Evolutionary conservation across 768 basidiomycete genomes (phyloP).

Genomic region (Udeniomyces megalosporus): DNA sequence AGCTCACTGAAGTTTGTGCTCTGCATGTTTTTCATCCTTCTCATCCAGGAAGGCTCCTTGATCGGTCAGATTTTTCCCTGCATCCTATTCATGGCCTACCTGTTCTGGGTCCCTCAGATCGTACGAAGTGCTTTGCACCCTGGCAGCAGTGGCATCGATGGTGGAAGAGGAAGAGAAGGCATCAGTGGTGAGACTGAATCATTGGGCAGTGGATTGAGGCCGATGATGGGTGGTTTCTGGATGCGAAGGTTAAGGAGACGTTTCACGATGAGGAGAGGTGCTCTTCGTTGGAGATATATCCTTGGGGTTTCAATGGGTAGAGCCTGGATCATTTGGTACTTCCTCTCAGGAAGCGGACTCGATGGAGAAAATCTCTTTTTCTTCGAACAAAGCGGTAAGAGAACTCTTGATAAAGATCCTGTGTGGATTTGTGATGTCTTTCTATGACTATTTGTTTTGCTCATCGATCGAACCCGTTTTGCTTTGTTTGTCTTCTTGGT

Average conservation of each 20-base stretch:
- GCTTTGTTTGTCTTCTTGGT: background rate
- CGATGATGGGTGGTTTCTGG: no score
- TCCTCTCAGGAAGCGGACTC: background rate
- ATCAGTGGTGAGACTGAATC: no score
- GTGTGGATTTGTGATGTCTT: background rate
- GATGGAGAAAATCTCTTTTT: conserved; percentile 9
- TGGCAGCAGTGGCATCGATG: no score
- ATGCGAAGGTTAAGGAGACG: no score
- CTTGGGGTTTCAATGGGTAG: background rate
- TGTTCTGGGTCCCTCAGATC: conserved; percentile 14
- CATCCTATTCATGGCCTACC: conserved; percentile 4
- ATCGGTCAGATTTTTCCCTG: conserved; percentile 3
- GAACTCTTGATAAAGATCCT: background rate
- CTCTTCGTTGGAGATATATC: conserved; percentile 10
- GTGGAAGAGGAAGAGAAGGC: no score
- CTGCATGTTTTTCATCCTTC: background rate
- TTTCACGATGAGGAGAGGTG: background rate
- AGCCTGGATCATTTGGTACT: background rate
- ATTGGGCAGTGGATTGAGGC: no score
- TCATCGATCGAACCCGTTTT: background rate
- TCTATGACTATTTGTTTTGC: background rate
- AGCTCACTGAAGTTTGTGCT: background rate
- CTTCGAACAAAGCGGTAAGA: conserved; percentile 8
- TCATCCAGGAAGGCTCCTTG: conserved; percentile 10
- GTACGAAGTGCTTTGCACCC: background rate